phyloP scores from a whole-genome alignment of 805 yeast genomes.

The Saccharomycodes ludwigii region DNA sequence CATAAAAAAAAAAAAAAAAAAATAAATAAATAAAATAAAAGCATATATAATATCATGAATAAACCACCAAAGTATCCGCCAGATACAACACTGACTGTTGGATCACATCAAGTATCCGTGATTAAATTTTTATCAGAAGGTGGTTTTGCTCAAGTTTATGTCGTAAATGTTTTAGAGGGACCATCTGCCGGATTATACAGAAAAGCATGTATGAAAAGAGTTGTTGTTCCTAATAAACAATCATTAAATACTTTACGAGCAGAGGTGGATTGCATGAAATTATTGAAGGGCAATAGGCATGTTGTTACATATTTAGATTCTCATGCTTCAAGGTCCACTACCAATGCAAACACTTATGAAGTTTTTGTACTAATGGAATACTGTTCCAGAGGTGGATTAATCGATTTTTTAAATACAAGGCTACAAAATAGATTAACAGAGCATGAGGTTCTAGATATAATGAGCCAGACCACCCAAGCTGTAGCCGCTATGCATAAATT shows the following conservation, averaged over 20 bases:
- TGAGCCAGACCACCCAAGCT: slow-evolving; percentile 60
- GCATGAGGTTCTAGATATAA: slow-evolving; percentile 51
- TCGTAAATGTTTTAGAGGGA: slow-evolving; percentile 55
- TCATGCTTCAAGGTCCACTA: slow-evolving; percentile 67
- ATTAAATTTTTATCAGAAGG: slow-evolving; percentile 71
- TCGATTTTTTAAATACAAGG: slow-evolving; percentile 70
- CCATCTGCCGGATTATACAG: slow-evolving; percentile 34
- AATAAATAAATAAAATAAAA: no score
- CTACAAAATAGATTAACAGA: slow-evolving; percentile 55
- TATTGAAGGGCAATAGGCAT: slow-evolving; percentile 63
- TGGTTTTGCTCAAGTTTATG: slow-evolving; percentile 93
- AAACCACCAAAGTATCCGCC: slow-evolving; percentile 58
- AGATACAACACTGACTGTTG: slow-evolving; percentile 72
- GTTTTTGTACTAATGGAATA: slow-evolving; percentile 73
- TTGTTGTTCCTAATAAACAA: slow-evolving; percentile 85
- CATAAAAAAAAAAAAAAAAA: no score
- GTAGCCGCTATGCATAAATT: slow-evolving; percentile 70
- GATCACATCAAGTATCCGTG: slow-evolving; percentile 63
- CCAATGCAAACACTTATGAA: slow-evolving; percentile 48
- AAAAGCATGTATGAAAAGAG: slow-evolving; percentile 81
- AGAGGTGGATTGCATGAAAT: slow-evolving; percentile 95
- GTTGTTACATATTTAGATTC: slow-evolving; percentile 90
- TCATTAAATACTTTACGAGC: slow-evolving; percentile 74
- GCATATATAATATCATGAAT: slow-evolving; percentile 15
- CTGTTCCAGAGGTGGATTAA: slow-evolving; percentile 62